Evolutionary conservation across 2,329 filamentous ascomycete genomes (phyloP).

Genomic region (Dothistroma septosporum): DNA sequence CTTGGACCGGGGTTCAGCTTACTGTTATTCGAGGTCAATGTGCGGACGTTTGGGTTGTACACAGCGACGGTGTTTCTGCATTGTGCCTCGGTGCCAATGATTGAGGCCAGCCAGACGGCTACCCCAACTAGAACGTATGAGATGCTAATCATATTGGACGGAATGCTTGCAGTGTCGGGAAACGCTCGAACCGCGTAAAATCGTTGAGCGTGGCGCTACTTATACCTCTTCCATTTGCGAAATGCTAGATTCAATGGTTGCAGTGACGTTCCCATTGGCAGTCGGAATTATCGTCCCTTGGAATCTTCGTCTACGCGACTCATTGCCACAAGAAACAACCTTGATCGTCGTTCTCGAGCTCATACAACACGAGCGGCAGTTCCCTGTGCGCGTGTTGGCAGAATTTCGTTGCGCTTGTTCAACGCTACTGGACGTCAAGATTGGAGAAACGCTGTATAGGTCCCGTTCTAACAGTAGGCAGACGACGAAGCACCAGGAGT

Average conservation of each 20-base stretch:
- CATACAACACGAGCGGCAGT: neutral
- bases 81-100: slow-evolving; percentile 11
- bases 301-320: neutral
- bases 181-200: neutral
- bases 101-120: neutral
- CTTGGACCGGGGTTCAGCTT: neutral
- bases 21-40: slow-evolving; percentile 19
- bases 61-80: slow-evolving; percentile 23
- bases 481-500: too few relatives aligned
- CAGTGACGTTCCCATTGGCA: neutral
- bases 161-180: neutral
- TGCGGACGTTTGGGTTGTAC: slow-evolving; percentile 20
- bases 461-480: too few relatives aligned
- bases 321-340: neutral
- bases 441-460: too few relatives aligned
- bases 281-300: neutral
- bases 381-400: neutral
- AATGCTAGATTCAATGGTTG: neutral
- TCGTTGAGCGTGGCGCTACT: neutral
- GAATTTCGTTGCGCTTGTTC: neutral
- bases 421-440: neutral
- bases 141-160: neutral
- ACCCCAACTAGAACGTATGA: neutral
- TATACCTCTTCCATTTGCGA: neutral
- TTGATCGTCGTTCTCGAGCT: neutral